Evolutionary conservation across 1,284 basidiomycete species (phyloP).

Genomic region (Puccinia polysora): DNA sequence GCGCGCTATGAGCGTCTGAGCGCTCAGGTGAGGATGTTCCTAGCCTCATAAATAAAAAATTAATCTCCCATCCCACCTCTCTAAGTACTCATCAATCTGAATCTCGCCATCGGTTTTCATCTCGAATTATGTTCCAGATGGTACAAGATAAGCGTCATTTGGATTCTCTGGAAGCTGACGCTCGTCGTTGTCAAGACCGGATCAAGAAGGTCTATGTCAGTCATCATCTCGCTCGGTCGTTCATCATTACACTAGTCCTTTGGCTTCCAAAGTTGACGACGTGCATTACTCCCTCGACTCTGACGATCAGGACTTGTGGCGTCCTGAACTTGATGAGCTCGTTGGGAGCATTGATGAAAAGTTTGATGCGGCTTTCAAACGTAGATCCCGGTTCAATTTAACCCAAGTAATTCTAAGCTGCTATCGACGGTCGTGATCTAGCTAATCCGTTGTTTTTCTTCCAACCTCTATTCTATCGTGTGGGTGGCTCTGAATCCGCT

Average conservation of each 20-base stretch:
- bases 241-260: conserved; percentile 59
- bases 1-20: conserved; percentile 4
- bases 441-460: neutral
- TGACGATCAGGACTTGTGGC: conserved; percentile 67
- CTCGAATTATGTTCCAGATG: no score
- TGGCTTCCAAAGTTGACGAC: no score
- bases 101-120: no score
- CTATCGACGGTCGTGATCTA: no score
- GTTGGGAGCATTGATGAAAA: conserved; percentile 72
- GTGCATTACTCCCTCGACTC: neutral
- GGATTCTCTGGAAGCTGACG: conserved; percentile 2
- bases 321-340: conserved; percentile 72
- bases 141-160: conserved; percentile 40
- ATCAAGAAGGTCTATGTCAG: conserved; percentile 54
- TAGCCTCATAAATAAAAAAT: no score
- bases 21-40: neutral
- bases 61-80: no score
- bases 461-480: neutral
- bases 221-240: conserved; percentile 60
- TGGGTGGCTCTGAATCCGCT: neutral
- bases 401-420: neutral
- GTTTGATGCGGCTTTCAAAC: conserved; percentile 84
- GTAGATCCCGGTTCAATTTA: conserved; percentile 54
- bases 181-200: neutral
- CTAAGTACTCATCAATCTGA: no score